Percentiles rank a stretch among this genome's conserved stretches.
phyloP scores from a whole-genome alignment of 148 eudicot species.

The Linanthus parryae region DNA sequence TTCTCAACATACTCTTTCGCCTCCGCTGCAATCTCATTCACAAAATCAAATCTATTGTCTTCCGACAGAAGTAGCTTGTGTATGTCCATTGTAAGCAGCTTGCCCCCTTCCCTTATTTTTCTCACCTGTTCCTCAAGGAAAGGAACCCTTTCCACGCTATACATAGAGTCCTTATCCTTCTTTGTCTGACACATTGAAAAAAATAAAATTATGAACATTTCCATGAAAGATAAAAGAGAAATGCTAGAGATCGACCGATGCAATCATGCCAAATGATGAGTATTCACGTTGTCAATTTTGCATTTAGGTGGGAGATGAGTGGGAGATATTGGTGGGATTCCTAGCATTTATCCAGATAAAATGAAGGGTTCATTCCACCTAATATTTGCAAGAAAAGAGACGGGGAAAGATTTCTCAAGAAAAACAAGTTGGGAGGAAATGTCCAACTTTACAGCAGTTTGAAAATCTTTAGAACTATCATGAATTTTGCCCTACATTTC shows the following conservation, averaged over 20 bases:
- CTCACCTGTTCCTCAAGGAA: conserved; percentile 86
- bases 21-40: conserved; percentile 88
- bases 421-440: too few relatives aligned
- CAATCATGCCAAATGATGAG: background rate
- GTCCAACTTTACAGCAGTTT: too few relatives aligned
- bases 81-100: conserved; percentile 56
- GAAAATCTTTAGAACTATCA: too few relatives aligned
- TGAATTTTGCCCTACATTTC: too few relatives aligned
- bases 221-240: background rate
- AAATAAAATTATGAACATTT: background rate
- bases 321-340: too few relatives aligned
- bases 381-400: too few relatives aligned
- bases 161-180: conserved; percentile 33
- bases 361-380: background rate
- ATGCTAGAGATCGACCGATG: background rate
- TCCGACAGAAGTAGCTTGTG: conserved; percentile 63
- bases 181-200: conserved; percentile 25
- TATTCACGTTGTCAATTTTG: background rate
- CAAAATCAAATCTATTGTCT: conserved; percentile 76
- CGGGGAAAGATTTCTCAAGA: too few relatives aligned
- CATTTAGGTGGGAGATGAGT: background rate
- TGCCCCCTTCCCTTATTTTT: conserved; percentile 66
- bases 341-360: too few relatives aligned
- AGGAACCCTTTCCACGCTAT: conserved; percentile 46
- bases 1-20: conserved; percentile 68